phyloP scores from a whole-genome alignment of 768 basidiomycete species.

The Amanita thiersii region DNA sequence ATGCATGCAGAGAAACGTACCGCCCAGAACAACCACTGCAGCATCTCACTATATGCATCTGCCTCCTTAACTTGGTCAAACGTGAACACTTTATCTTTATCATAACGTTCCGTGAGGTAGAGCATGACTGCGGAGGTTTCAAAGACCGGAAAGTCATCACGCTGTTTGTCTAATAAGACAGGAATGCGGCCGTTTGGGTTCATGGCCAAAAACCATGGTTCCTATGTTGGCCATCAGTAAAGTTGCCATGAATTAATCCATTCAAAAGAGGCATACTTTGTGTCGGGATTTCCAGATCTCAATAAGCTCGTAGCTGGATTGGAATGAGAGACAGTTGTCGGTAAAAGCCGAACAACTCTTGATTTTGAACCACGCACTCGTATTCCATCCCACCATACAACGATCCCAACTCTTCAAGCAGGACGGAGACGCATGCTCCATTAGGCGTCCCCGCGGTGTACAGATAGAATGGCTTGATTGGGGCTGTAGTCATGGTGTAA shows the following conservation, averaged over 20 bases:
- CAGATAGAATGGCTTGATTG: slow-evolving; percentile 22
- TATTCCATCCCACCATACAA: slow-evolving; percentile 26
- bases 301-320: background rate
- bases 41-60: slow-evolving; percentile 58
- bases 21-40: slow-evolving; percentile 87
- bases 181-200: slow-evolving; percentile 75
- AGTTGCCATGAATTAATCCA: slow-evolving; percentile 26
- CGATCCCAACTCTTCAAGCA: slow-evolving; percentile 48
- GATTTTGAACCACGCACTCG: too few species aligned
- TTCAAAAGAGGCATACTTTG: background rate
- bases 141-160: slow-evolving; percentile 59
- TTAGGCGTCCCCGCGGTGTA: slow-evolving; percentile 42
- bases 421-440: slow-evolving; percentile 35
- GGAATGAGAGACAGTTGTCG: too few species aligned
- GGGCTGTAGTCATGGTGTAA: background rate
- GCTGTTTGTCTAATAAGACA: slow-evolving; percentile 50
- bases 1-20: slow-evolving; percentile 22
- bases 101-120: slow-evolving; percentile 75
- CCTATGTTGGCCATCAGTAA: too few species aligned
- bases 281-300: background rate
- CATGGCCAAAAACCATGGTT: slow-evolving; percentile 67
- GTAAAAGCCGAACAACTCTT: too few species aligned
- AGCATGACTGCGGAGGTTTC: slow-evolving; percentile 77
- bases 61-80: slow-evolving; percentile 49
- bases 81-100: slow-evolving; percentile 63